Percentiles rank a stretch among this genome's conserved stretches.
Evolutionary conservation across 1,284 basidiomycete genomes (phyloP).

Genomic region (Austroboletus rostrupii): DNA sequence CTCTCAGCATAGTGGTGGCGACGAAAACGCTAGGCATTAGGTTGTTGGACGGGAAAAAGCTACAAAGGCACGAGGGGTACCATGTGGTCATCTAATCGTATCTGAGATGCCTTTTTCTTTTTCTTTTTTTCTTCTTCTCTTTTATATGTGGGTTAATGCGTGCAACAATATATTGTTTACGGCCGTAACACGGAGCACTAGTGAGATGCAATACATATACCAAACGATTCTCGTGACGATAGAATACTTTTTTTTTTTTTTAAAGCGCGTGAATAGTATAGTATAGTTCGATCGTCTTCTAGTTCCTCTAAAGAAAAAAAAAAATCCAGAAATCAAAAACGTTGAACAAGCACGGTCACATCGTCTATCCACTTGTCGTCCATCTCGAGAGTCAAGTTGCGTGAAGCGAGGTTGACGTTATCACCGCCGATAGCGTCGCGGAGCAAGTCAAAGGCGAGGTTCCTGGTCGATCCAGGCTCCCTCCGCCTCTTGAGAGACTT

Average conservation of each 20-base stretch:
- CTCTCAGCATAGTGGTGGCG: conserved; percentile 9
- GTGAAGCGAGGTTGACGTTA: conserved; percentile 47
- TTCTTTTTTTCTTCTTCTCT: conserved; percentile 3
- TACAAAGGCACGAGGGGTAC: not conserved
- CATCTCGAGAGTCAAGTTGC: conserved; percentile 61
- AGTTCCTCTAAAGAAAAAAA: too few relatives aligned
- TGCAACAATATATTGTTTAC: conserved; percentile 14
- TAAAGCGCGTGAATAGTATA: too few relatives aligned
- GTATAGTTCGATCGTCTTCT: too few relatives aligned
- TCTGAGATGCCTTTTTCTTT: not conserved
- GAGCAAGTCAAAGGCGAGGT: conserved; percentile 50
- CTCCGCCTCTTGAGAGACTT: conserved; percentile 19
- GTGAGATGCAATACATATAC: conserved; percentile 8
- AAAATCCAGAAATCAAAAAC: conserved; percentile 22
- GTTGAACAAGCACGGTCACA: conserved; percentile 56
- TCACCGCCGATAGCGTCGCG: conserved; percentile 56
- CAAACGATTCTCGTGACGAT: not conserved
- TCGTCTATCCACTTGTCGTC: conserved; percentile 66
- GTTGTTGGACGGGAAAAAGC: not conserved
- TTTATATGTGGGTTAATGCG: conserved; percentile 13
- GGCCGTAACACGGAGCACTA: conserved; percentile 5
- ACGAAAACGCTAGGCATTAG: conserved; percentile 16
- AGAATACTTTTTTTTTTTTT: not conserved
- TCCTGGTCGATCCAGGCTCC: conserved; percentile 22
- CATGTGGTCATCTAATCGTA: not conserved